Evolutionary conservation across 371 early-diverging fungal species (phyloP), one percentile per base, ranked within the genome.

Genomic region (Thermomucor indicae-seudaticae): DNA sequence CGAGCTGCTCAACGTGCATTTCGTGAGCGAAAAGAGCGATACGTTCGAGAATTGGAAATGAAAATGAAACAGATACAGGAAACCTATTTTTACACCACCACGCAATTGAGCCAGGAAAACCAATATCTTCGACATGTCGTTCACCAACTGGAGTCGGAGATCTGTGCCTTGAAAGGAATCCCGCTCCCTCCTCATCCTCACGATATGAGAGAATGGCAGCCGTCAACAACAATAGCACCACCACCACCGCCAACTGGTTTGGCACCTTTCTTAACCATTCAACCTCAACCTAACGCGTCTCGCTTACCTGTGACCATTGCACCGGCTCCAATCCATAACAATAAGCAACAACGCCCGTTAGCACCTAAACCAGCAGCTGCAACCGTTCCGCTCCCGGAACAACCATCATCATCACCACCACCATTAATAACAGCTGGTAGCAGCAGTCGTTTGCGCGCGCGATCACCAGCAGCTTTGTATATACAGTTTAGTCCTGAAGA

Each of bases 1-100:
- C 69, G 85, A 10, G 85, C 84, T 11, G 85, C 85, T 0, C 85
- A 85, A 51, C 74, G 85, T 5, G 85, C 85, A 6, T 85, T 85
- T 64, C 75, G 85, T 37, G 86, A 89, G 53, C 79, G 89, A 49
- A 84, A 84, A 57, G 85, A 87, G 40, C 75, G 78, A 41, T 83
- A 88, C 56, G 80, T 88, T n/a, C 72, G 78, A 56, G 71, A 79
- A 25, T 64, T 89, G 0, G 87, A 89, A 52, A 62, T 62, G 28
- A 79, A 81, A 31, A 74, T 89, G 53, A 69, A 79, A 61, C 58
- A 72, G 62, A 42, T 80, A 58, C 66, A 82, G 69, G 70, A 80
- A 51, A 46, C 67, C 65, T 55, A 78, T 38, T 25, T 67, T 4
- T 25, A 66, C 12, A 52, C 61, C 5, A 69, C 66, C 3, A 20